A percentile compares a stretch with the other conserved stretches of the same genome.
phyloP scores from a whole-genome alignment of 495 filamentous ascomycete genomes.

The Aspergillus indologenus region DNA sequence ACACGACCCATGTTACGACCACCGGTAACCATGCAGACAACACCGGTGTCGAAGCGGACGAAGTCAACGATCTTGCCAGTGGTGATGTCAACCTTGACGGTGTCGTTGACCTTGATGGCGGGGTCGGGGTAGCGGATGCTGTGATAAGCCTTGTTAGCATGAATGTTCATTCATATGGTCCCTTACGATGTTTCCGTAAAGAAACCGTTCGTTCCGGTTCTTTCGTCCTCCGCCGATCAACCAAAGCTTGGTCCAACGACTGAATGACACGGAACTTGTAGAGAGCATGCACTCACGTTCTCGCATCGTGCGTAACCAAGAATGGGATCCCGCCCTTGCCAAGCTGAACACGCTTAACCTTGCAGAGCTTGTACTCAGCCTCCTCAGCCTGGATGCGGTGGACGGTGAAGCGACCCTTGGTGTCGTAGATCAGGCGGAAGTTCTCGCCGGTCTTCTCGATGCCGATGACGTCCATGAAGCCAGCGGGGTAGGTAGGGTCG shows the following conservation, averaged over 20 bases:
- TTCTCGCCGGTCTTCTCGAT: conserved; percentile 99
- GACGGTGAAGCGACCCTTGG: conserved; percentile 99
- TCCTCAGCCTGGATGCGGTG: conserved; percentile 98
- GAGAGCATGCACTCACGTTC: conserved; percentile 85
- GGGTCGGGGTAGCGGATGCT: conserved; percentile 99
- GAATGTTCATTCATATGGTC: conserved; percentile 23
- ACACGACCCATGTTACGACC: conserved; percentile 99
- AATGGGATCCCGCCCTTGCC: conserved; percentile 99
- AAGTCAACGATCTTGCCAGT: conserved; percentile 96
- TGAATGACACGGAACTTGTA: conserved; percentile 85
- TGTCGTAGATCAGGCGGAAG: conserved; percentile 99
- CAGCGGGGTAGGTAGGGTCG: conserved; percentile 93
- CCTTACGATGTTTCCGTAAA: conserved; percentile 37
- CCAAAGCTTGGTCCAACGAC: conserved; percentile 99
- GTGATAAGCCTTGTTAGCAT: conserved; percentile 39
- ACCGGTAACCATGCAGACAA: conserved; percentile 95
- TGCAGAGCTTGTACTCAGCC: conserved; percentile 98
- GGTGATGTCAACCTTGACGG: conserved; percentile 95
- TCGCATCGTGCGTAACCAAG: conserved; percentile 99
- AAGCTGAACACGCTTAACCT: conserved; percentile 98
- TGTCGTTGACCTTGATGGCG: conserved; percentile 98
- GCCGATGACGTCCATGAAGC: conserved; percentile 99
- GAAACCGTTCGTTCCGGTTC: conserved; percentile 23
- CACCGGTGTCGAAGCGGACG: conserved; percentile 96
- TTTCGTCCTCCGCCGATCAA: conserved; percentile 57